Conservation (phyloP, 2,329 filamentous ascomycete genomes). For the Colletotrichum sp. region DNA sequence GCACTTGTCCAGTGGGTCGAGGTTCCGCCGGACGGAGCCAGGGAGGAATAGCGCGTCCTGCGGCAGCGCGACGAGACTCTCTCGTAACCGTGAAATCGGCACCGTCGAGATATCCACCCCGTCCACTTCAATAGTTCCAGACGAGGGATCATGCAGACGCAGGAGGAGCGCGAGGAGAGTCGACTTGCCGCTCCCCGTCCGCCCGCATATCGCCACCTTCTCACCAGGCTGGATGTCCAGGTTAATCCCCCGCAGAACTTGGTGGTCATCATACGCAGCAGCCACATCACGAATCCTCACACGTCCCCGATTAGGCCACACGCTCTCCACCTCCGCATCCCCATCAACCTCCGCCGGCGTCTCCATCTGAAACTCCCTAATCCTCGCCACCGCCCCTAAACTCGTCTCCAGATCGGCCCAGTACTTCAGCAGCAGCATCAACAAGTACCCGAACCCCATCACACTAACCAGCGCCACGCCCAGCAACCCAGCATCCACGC, state of each 20-base stretch:
- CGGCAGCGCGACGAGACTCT: constrained; percentile 46
- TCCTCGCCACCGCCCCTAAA: constrained; percentile 29
- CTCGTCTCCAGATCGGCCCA: constrained; percentile 38
- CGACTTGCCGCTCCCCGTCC: constrained; percentile 40
- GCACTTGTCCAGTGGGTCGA: constrained; percentile 44
- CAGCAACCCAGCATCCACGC: constrained; percentile 11
- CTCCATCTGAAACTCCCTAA: constrained; percentile 31
- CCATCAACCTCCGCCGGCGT: constrained; percentile 23
- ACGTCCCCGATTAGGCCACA: neutral
- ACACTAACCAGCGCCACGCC: constrained; percentile 34
- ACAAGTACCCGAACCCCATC: constrained; percentile 35
- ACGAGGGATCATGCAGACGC: constrained; percentile 48
- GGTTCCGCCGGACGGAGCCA: constrained; percentile 52
- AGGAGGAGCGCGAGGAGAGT: constrained; percentile 47
- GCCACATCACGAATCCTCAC: neutral
- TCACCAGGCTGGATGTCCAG: constrained; percentile 35
- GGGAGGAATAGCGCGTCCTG: constrained; percentile 57
- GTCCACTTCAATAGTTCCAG: constrained; percentile 49
- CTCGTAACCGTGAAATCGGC: constrained; percentile 25
- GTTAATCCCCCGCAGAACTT: constrained; percentile 31
- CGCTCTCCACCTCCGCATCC: neutral
- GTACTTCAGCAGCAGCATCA: constrained; percentile 32
- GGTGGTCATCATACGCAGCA: neutral
- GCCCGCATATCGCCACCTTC: constrained; percentile 48
- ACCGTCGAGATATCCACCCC: constrained; percentile 37